These are phyloP conservation scores for Fraxinus anomala DNA, from an alignment of 257 asterid genomes.

Conservation along the genomic window DNA sequence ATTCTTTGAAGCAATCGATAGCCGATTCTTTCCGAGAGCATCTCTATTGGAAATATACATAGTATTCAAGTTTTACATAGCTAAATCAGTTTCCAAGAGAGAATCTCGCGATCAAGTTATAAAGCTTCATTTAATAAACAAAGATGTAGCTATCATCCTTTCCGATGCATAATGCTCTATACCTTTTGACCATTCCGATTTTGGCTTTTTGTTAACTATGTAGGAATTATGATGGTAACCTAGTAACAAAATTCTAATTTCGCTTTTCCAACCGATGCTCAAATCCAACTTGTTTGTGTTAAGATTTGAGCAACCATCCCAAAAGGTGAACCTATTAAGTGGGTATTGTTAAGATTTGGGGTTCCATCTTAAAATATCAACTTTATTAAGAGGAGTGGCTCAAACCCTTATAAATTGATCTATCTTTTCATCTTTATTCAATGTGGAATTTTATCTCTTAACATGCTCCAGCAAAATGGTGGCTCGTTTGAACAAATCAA, in stretches of 20 bases:
- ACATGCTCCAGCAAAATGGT: no score
- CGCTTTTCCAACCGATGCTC: background rate
- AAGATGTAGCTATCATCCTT: background rate
- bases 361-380: no score
- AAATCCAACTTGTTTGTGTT: background rate
- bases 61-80: background rate
- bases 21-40: background rate
- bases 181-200: background rate
- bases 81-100: background rate
- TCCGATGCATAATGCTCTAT: background rate
- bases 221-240: background rate
- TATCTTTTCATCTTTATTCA: no score
- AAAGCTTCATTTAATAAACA: background rate
- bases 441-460: no score
- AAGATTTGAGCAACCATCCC: background rate
- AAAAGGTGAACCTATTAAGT: background rate
- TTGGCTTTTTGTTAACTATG: background rate
- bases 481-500: no score
- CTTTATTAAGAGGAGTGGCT: no score
- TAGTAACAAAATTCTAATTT: background rate
- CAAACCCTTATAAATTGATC: no score
- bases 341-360: background rate
- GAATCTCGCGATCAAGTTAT: background rate
- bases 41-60: background rate
- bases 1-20: background rate